These are phyloP conservation scores for Tetrahymena malaccensis DNA, from an alignment of 73 alveolate species.

Conservation along the genomic window DNA sequence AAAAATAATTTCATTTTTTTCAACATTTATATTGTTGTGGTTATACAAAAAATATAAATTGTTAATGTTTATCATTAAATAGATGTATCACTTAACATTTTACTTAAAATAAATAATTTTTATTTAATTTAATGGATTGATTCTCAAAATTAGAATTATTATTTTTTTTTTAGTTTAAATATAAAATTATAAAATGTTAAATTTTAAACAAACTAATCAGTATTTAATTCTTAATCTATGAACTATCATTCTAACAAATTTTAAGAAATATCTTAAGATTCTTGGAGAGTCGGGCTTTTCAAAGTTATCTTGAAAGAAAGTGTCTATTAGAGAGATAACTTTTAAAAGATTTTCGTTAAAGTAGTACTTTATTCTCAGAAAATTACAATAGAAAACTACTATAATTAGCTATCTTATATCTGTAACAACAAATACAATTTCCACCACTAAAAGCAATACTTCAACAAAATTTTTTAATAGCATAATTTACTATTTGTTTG, in stretches of 20 bases:
- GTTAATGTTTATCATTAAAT: too few species aligned
- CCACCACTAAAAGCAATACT: neutral
- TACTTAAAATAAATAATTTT: too few species aligned
- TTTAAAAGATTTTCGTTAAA: neutral
- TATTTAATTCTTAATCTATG: neutral
- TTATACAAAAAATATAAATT: too few species aligned
- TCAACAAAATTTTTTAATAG: neutral
- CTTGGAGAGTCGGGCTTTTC: neutral
- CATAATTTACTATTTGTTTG: neutral
- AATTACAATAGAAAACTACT: neutral
- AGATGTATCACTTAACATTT: too few species aligned
- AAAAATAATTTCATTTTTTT: too few species aligned
- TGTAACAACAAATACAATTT: neutral
- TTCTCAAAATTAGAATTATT: too few species aligned
- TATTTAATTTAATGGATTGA: too few species aligned
- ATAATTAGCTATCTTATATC: neutral
- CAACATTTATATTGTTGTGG: too few species aligned
- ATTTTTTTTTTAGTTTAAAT: too few species aligned
- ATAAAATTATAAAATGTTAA: too few species aligned
- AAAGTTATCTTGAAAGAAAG: neutral
- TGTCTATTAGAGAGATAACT: neutral
- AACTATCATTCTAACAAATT: neutral
- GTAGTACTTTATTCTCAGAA: neutral
- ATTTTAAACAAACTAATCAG: neutral
- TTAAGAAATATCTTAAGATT: neutral